Conservation (phyloP, 805 yeast species). For the Candida khao-thaluensis region DNA sequence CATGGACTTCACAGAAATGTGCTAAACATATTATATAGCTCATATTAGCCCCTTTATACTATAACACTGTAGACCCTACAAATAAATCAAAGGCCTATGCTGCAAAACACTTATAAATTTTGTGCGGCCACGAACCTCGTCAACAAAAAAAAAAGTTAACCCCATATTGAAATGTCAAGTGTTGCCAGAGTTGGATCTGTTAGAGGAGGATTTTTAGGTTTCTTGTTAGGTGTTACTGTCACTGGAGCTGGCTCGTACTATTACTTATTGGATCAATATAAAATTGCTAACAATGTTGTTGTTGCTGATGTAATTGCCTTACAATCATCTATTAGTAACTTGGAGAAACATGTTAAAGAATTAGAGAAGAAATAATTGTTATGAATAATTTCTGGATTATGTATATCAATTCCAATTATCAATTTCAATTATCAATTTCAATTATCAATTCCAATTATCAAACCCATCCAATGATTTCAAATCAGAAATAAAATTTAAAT, state of each 20-base stretch:
- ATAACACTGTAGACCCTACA: no score
- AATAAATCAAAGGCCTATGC: no score
- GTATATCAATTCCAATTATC: no score
- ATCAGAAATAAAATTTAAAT: no score
- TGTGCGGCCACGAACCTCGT: no score
- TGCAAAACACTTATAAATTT: no score
- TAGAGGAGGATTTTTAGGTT: constrained; percentile 65
- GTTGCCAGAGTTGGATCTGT: constrained; percentile 37
- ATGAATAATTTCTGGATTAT: no score
- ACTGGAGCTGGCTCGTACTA: constrained; percentile 78
- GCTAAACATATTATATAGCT: constrained; percentile 55
- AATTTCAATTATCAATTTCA: no score
- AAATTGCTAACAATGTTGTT: constrained; percentile 66
- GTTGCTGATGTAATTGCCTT: constrained; percentile 72
- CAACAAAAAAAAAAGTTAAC: not conserved
- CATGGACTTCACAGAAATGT: constrained; percentile 78
- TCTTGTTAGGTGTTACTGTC: constrained; percentile 69
- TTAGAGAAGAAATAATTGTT: constrained; percentile 45
- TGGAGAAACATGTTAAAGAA: constrained; percentile 67
- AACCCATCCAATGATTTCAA: no score
- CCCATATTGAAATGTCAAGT: constrained; percentile 23
- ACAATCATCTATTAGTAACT: constrained; percentile 62
- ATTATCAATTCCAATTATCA: no score
- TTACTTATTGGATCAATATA: constrained; percentile 76
- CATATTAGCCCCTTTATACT: no score